Evolutionary conservation across 352 stramenopile genomes (phyloP).

Genomic region (Elongisporangium undulatum): DNA sequence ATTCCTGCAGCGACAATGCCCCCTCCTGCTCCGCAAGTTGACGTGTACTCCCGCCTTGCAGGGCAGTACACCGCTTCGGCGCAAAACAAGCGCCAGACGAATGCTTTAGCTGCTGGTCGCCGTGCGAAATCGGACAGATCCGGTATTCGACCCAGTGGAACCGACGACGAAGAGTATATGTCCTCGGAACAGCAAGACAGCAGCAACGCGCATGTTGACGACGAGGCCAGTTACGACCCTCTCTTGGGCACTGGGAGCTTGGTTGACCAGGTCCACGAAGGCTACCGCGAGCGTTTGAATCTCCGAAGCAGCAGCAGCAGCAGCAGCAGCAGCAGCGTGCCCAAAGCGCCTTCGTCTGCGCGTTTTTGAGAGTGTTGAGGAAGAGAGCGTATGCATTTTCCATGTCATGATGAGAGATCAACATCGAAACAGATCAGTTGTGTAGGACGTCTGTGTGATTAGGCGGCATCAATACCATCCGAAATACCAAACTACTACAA

Average conservation of each 20-base stretch:
- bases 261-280: constrained; percentile 67
- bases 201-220: constrained; percentile 25
- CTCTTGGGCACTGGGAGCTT: constrained; percentile 56
- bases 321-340: constrained; percentile 9
- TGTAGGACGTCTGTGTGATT: background rate
- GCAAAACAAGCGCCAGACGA: constrained; percentile 72
- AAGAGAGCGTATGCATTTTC: background rate
- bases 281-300: constrained; percentile 70
- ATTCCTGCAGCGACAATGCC: constrained; percentile 20
- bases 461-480: background rate
- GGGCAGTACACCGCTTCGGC: constrained; percentile 80
- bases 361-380: background rate
- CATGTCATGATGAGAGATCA: background rate
- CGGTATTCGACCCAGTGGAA: constrained; percentile 11
- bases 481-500: background rate
- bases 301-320: constrained; percentile 24
- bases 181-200: constrained; percentile 18
- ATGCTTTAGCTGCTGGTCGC: constrained; percentile 14
- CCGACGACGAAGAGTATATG: constrained; percentile 18
- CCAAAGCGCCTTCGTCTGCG: background rate
- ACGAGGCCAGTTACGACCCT: constrained; percentile 58
- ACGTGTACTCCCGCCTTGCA: constrained; percentile 80
- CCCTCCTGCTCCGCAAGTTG: constrained; percentile 47
- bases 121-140: constrained; percentile 27
- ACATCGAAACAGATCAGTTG: background rate